Percentiles rank a stretch among this genome's conserved stretches.
These are phyloP conservation scores for Camellia granthamiana DNA, from an alignment of 148 eudicot genomes.

Conservation along the genomic window DNA sequence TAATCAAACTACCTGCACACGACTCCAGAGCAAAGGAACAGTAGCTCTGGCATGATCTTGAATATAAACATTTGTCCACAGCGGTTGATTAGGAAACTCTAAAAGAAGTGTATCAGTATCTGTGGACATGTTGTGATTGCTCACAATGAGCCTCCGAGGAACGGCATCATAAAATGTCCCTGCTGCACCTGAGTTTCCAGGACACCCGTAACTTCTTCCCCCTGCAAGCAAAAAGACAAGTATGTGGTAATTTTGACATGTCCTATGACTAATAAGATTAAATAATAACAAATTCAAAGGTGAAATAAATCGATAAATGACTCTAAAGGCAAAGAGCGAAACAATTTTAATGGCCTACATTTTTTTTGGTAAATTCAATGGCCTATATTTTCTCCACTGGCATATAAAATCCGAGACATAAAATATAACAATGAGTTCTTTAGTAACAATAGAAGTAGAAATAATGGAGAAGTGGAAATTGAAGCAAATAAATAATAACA, in stretches of 20 bases:
- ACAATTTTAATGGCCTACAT: not conserved
- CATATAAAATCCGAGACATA: not conserved
- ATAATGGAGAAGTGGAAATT: not conserved
- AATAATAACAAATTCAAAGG: not conserved
- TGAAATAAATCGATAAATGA: not conserved
- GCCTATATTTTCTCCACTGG: not conserved
- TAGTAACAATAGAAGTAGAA: not conserved
- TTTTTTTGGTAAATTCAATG: not conserved
- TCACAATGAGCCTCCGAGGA: constrained; percentile 64
- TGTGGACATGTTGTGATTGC: constrained; percentile 74
- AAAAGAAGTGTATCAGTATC: constrained; percentile 81
- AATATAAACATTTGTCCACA: constrained; percentile 76
- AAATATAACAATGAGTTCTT: not conserved
- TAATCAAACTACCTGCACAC: constrained; percentile 66
- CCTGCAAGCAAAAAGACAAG: constrained; percentile 40
- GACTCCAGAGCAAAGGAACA: constrained; percentile 93
- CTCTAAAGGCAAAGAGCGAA: not conserved
- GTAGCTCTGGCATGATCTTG: constrained; percentile 68
- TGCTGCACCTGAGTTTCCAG: constrained; percentile 79
- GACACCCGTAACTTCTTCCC: constrained; percentile 89
- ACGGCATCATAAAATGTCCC: constrained; percentile 89
- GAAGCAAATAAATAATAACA: too few relatives aligned
- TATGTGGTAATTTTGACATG: not conserved
- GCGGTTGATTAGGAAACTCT: constrained; percentile 85
- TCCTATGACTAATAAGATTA: not conserved